Evolutionary conservation across 2,329 filamentous ascomycete species (phyloP), one percentile per base, ranked within the genome.

Genomic region (Aureobasidium sp.): DNA sequence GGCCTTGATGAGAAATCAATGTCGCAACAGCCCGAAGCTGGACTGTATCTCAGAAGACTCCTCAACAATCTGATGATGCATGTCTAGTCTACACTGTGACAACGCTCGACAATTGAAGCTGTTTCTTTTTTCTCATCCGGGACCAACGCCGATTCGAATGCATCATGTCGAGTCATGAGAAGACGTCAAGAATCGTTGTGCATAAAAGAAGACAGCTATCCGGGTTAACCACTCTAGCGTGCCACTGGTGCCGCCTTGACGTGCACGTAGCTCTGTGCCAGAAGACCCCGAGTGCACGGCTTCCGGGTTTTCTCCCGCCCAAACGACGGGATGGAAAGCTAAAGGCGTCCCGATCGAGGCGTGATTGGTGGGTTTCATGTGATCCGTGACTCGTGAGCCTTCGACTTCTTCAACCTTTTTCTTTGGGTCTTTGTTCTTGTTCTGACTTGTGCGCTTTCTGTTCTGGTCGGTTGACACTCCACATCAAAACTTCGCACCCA

Each of bases 101-200:
- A 30, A 10, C 21, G 15, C 34, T 27, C n/a, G 15, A 36, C 9
- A 21, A 6, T 29, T 8, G 16, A 52, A 41, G 11, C 13, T 30
- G 10, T 30, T 30, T n/a, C 13, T 37, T 37, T 2, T 15, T 37
- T 37, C 11, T 41, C 13, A 5, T 9, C 7, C 47, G 29, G 13
- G 34, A 52, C 27, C 11, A 29, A 5, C 15, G 15, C 15, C 36
- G 50, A 54, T 54, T 15, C 32, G 27, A 45, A 15, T 5, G 10
- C 13, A 29, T 9, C 3, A 10, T 54, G 25, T 53, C 50, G 50
- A 54, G 50, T 54, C 50, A 54, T 37, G 36, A 36, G 27, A 42
- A 42, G 50, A 54, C 37, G 50, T 54, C 50, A 36, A 54, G 50
- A 54, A 54, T 54, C 50, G 27, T 42, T 15, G 36, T 41, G 37